Evolutionary conservation across 1,139 yeast genomes (phyloP).

Genomic region (Hanseniaspora gamundiae): DNA sequence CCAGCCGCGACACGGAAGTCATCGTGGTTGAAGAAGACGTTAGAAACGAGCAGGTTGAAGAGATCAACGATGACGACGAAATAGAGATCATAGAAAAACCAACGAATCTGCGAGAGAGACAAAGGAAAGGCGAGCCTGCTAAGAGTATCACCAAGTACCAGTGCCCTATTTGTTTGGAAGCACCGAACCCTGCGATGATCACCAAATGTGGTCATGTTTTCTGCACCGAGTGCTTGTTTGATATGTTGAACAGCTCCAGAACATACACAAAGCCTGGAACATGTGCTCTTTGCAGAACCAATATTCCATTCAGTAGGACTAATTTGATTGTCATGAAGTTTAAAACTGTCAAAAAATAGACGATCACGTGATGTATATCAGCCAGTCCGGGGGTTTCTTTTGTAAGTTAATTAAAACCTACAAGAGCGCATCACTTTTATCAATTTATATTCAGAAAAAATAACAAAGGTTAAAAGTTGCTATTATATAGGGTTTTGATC

Average conservation of each 20-base stretch:
- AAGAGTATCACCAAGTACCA: conserved; percentile 26
- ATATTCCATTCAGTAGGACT: conserved; percentile 26
- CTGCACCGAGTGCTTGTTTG: conserved; percentile 39
- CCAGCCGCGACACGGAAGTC: background rate
- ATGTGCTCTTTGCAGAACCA: conserved; percentile 39
- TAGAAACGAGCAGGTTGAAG: conserved; percentile 4
- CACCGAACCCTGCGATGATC: conserved; percentile 33
- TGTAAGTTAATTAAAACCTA: background rate
- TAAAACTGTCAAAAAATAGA: conserved; percentile 14
- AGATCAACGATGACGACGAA: conserved; percentile 11
- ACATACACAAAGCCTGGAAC: conserved; percentile 27
- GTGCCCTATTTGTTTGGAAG: conserved; percentile 45
- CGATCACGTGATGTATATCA: background rate
- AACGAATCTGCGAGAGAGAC: background rate
- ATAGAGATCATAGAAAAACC: conserved; percentile 8
- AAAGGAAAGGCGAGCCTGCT: conserved; percentile 3
- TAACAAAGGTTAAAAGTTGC: no score
- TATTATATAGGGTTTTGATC: no score
- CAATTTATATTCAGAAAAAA: no score
- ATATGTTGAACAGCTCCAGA: conserved; percentile 35
- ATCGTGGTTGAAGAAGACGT: conserved; percentile 2
- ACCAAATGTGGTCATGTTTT: conserved; percentile 46
- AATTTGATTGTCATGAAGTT: conserved; percentile 23
- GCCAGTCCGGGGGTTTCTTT: background rate
- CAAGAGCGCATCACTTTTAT: no score